Evolutionary conservation across 208 protist species (phyloP).

Genomic region (Crithidia bombi): DNA sequence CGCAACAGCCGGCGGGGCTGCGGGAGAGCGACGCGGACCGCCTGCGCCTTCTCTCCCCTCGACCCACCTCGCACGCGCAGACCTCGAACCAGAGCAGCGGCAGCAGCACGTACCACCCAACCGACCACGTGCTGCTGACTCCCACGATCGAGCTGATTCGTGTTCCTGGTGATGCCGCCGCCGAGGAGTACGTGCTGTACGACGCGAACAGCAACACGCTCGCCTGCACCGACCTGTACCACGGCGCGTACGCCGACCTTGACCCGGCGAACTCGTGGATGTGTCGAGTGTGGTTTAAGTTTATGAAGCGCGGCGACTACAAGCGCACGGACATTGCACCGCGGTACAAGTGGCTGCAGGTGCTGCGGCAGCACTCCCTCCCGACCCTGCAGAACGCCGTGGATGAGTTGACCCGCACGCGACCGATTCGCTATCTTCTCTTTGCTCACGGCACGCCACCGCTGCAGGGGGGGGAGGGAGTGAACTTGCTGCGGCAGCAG

Average conservation of each 20-base stretch:
- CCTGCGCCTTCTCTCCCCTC: constrained; percentile 38
- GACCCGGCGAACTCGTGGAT: constrained; percentile 90
- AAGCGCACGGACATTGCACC: constrained; percentile 73
- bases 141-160: constrained; percentile 64
- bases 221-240: constrained; percentile 84
- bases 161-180: constrained; percentile 64
- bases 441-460: constrained; percentile 80
- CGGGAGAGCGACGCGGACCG: constrained; percentile 42
- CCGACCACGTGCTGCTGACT: constrained; percentile 48
- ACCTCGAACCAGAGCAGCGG: neutral
- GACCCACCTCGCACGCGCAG: neutral
- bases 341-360: constrained; percentile 75
- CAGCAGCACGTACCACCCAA: neutral
- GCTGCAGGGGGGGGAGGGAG: constrained; percentile 43
- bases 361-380: constrained; percentile 54
- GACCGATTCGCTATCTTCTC: constrained; percentile 52
- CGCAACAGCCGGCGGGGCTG: constrained; percentile 33
- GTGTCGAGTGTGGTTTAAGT: constrained; percentile 92
- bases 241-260: constrained; percentile 80
- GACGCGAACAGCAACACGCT: constrained; percentile 52
- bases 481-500: constrained; percentile 59
- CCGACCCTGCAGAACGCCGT: constrained; percentile 42
- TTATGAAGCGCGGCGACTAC: constrained; percentile 84
- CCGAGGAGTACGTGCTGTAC: constrained; percentile 85
- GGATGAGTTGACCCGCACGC: constrained; percentile 59